Conservation (phyloP, 2,329 filamentous ascomycete genomes). For the Coniochaeta sp. region DNA sequence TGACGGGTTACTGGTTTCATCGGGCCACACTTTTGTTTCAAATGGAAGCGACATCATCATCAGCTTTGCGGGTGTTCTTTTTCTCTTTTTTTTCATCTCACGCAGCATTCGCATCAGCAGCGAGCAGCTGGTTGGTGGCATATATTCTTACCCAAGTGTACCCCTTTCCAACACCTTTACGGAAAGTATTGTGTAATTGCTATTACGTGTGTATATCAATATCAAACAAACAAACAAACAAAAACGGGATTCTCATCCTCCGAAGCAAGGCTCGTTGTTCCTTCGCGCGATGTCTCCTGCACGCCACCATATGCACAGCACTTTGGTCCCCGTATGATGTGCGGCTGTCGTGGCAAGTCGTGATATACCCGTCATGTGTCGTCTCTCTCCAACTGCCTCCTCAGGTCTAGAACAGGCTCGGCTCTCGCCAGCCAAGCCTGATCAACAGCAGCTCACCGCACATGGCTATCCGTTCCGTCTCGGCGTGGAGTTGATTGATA, state of each 20-base stretch:
- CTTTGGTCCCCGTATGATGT: neutral
- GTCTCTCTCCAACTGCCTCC: neutral
- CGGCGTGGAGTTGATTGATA: neutral
- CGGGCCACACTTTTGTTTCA: neutral
- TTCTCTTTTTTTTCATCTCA: too few relatives aligned
- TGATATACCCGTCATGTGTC: neutral
- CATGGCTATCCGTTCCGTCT: neutral
- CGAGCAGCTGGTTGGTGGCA: neutral
- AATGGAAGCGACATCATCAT: neutral
- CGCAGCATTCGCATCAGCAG: neutral
- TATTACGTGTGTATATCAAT: neutral
- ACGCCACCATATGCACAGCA: neutral
- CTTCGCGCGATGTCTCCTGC: neutral
- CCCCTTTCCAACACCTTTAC: neutral
- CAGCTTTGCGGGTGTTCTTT: neutral
- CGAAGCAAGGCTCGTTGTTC: neutral
- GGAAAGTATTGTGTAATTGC: neutral
- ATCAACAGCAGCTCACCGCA: neutral
- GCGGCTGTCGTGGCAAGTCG: neutral
- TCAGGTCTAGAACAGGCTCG: neutral
- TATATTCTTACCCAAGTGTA: conserved; percentile 1
- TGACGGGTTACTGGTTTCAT: neutral
- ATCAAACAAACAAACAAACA: too few relatives aligned
- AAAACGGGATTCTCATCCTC: neutral
- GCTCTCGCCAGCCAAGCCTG: neutral